Evolutionary conservation across 257 asterid genomes (phyloP).

Genomic region (Scutellaria baicalensis): DNA sequence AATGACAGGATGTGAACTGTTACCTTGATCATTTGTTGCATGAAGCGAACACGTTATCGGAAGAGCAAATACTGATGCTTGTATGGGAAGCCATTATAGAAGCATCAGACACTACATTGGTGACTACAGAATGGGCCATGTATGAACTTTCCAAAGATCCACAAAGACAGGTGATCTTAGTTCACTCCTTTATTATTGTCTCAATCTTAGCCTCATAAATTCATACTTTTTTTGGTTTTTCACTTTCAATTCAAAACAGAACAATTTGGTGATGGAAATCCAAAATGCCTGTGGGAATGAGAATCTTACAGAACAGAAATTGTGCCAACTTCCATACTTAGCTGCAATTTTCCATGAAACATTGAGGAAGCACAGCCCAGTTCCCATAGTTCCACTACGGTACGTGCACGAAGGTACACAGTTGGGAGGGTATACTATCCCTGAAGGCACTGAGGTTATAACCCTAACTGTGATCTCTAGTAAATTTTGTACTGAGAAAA

Average conservation of each 20-base stretch:
- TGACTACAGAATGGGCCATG: constrained; percentile 86
- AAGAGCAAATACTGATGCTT: constrained; percentile 59
- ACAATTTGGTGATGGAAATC: constrained; percentile 38
- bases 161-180: constrained; percentile 50
- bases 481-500: not conserved
- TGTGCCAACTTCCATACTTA: constrained; percentile 66
- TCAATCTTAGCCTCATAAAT: not conserved
- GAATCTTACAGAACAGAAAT: constrained; percentile 55
- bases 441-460: constrained; percentile 72
- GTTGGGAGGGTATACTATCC: constrained; percentile 73
- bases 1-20: constrained; percentile 49
- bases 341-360: constrained; percentile 89
- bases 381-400: constrained; percentile 67
- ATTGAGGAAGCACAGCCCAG: constrained; percentile 67
- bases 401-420: constrained; percentile 72
- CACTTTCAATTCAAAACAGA: constrained; percentile 23
- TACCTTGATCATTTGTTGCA: constrained; percentile 58
- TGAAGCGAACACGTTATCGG: constrained; percentile 55
- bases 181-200: not conserved
- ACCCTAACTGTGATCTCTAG: not conserved
- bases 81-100: constrained; percentile 85
- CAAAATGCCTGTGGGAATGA: constrained; percentile 46
- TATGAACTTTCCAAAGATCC: constrained; percentile 75
- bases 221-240: not conserved
- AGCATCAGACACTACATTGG: constrained; percentile 75